Conservation (phyloP, 1,139 yeast genomes). For the Blastobotrys illinoisensis region DNA sequence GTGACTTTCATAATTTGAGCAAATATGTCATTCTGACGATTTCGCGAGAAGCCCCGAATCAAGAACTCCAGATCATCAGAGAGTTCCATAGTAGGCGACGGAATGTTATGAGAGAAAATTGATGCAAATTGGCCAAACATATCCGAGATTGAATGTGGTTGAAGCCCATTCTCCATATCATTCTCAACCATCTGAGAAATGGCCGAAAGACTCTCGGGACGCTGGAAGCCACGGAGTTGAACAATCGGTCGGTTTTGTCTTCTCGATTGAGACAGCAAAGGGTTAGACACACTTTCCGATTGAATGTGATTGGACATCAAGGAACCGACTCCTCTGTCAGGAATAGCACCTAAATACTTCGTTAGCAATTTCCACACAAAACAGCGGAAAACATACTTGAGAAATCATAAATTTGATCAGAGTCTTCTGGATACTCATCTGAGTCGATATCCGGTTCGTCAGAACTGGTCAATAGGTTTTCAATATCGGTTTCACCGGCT, state of each 20-base stretch:
- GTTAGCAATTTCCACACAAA: background rate
- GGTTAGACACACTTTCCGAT: slow-evolving; percentile 19
- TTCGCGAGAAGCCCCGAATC: background rate
- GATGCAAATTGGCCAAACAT: slow-evolving; percentile 17
- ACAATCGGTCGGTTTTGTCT: slow-evolving; percentile 6
- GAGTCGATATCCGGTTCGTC: background rate
- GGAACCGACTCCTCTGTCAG: background rate
- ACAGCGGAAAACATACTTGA: background rate
- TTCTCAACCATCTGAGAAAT: slow-evolving; percentile 12
- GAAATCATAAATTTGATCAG: background rate
- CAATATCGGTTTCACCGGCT: background rate
- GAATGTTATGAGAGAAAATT: slow-evolving; percentile 1
- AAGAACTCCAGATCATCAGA: background rate
- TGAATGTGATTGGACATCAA: slow-evolving; percentile 3
- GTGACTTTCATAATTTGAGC: slow-evolving; percentile 2
- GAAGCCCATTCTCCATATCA: slow-evolving; percentile 3
- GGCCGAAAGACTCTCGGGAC: slow-evolving; percentile 10
- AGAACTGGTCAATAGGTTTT: background rate
- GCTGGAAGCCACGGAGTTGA: slow-evolving; percentile 4
- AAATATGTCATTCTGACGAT: background rate
- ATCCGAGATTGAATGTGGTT: slow-evolving; percentile 10
- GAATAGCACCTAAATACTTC: background rate
- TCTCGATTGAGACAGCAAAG: slow-evolving; percentile 17
- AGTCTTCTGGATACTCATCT: background rate
- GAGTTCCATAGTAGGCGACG: background rate